phyloP scores from a whole-genome alignment of 1,284 basidiomycete genomes.

The Moniliella sp. region DNA sequence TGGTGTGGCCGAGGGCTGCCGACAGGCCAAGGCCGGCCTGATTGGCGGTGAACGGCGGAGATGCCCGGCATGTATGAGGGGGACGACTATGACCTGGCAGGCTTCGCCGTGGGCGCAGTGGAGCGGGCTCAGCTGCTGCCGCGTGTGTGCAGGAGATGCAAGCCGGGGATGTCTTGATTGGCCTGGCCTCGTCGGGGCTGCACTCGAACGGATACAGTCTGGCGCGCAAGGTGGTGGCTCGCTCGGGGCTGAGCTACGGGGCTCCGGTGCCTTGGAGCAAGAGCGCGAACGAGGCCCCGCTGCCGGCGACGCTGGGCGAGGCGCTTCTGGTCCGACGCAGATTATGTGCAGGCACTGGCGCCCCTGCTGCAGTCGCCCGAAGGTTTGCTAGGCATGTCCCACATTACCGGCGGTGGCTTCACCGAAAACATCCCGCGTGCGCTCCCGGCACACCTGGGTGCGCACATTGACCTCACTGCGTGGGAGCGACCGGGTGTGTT shows the following conservation, averaged over 20 bases:
- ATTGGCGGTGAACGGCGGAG: conserved; percentile 96
- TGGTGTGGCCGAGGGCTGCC: conserved; percentile 50
- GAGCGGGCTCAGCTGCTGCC: conserved; percentile 40
- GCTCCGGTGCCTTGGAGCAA: conserved; percentile 60
- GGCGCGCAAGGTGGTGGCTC: conserved; percentile 63
- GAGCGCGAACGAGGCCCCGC: conserved; percentile 8
- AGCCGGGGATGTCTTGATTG: conserved; percentile 69
- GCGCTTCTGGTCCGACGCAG: conserved; percentile 66
- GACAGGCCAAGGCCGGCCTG: conserved; percentile 42
- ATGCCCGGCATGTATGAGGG: conserved; percentile 93
- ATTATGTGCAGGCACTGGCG: conserved; percentile 44
- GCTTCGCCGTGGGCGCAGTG: conserved; percentile 89
- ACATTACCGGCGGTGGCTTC: conserved; percentile 96
- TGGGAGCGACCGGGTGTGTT: conserved; percentile 73
- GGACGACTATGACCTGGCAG: conserved; percentile 94
- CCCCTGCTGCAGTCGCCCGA: conserved; percentile 33
- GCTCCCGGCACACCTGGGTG: conserved; percentile 57
- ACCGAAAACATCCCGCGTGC: conserved; percentile 86
- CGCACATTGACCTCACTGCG: conserved; percentile 54
- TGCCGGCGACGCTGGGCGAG: conserved; percentile 46
- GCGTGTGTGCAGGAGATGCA: conserved; percentile 41
- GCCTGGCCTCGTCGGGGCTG: conserved; percentile 69
- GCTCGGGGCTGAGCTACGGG: conserved; percentile 45
- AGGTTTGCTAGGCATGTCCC: conserved; percentile 69
- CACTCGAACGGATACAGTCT: conserved; percentile 97